A percentile compares a stretch with the other conserved stretches of the same genome.
Conservation (phyloP, 371 early-diverging fungal genomes). For the Apophysomyces variabilis region DNA sequence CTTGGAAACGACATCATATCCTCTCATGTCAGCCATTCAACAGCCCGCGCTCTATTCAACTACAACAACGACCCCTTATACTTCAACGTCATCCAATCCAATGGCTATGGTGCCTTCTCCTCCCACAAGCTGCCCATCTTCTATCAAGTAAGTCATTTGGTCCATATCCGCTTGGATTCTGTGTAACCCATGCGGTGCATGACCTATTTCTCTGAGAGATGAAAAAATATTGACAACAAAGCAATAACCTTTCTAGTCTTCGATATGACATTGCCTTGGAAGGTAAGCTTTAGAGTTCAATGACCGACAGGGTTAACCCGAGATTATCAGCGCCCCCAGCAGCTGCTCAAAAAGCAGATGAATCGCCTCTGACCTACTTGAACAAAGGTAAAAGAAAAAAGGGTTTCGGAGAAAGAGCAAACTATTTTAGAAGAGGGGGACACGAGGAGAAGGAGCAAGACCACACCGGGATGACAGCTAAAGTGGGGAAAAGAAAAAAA, state of each 20-base stretch:
- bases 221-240: neutral
- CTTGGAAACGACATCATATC: neutral
- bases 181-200: conserved; percentile 23
- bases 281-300: conserved; percentile 15
- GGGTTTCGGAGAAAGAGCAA: neutral
- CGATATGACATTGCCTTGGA: conserved; percentile 32
- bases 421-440: neutral
- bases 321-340: conserved; percentile 46
- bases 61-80: neutral
- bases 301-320: neutral
- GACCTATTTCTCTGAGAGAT: too few species aligned
- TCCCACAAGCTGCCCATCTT: conserved; percentile 19
- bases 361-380: conserved; percentile 60
- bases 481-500: neutral
- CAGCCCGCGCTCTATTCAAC: conserved; percentile 3
- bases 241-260: conserved; percentile 15
- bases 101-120: conserved; percentile 16
- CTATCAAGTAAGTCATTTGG: conserved; percentile 9
- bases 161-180: neutral
- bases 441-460: neutral
- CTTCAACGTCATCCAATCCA: neutral
- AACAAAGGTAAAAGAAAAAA: conserved; percentile 52
- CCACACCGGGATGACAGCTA: neutral
- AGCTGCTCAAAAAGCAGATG: conserved; percentile 58
- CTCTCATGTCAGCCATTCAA: conserved; percentile 10